Evolutionary conservation across 129 eudicot species (phyloP).

Genomic region (Glebionis coronaria): DNA sequence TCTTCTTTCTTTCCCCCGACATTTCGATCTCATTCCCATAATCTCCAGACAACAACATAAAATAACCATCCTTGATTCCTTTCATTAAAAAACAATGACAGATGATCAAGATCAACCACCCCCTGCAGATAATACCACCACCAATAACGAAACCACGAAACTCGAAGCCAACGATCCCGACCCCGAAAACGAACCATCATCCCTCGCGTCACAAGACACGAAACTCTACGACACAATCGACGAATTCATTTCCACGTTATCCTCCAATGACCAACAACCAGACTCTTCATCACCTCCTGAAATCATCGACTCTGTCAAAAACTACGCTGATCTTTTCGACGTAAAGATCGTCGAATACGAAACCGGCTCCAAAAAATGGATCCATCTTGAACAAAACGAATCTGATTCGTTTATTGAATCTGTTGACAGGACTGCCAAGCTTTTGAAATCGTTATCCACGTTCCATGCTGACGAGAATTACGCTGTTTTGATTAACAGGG

Average conservation of each 20-base stretch:
- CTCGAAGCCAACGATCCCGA: background rate
- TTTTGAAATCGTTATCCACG: slow-evolving; percentile 30
- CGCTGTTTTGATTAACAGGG: slow-evolving; percentile 34
- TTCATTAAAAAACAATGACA: slow-evolving; percentile 13
- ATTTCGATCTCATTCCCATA: slow-evolving; percentile 6
- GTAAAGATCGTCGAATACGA: slow-evolving; percentile 47
- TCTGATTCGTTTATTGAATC: slow-evolving; percentile 29
- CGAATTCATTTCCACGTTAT: slow-evolving; percentile 35
- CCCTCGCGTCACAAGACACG: slow-evolving; percentile 5
- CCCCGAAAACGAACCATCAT: background rate
- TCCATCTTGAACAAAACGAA: slow-evolving; percentile 31
- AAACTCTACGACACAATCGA: slow-evolving; percentile 53
- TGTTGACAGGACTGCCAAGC: slow-evolving; percentile 40
- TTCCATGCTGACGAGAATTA: slow-evolving; percentile 38
- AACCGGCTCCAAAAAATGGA: slow-evolving; percentile 41
- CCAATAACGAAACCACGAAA: background rate
- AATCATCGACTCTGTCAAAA: slow-evolving; percentile 37
- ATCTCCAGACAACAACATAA: too few relatives aligned
- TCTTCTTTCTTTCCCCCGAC: slow-evolving; percentile 19
- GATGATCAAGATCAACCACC: slow-evolving; percentile 19
- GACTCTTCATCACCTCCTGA: slow-evolving; percentile 29
- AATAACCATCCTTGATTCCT: too few relatives aligned
- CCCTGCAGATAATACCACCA: background rate
- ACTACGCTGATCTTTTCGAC: slow-evolving; percentile 48
- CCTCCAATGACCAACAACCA: background rate